These are phyloP conservation scores for Benincasa hispida DNA, from an alignment of 306 rosid species.

Conservation along the genomic window DNA sequence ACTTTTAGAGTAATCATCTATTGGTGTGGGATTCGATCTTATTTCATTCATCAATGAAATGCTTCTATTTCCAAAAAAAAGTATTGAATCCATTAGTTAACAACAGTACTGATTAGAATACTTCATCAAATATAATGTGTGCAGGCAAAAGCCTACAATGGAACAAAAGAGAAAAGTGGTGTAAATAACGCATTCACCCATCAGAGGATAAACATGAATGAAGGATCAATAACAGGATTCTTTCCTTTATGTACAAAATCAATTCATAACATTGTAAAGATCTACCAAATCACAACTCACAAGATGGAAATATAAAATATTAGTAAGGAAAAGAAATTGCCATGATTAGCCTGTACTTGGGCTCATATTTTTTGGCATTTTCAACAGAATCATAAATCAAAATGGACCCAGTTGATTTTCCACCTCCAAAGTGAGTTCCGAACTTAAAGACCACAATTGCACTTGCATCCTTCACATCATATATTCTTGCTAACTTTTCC, in stretches of 20 bases:
- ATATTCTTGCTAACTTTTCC: conserved; percentile 15
- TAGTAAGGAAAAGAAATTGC: conserved; percentile 4
- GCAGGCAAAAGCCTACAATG: not conserved
- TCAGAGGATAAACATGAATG: not conserved
- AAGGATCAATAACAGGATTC: not conserved
- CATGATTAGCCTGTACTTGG: not conserved
- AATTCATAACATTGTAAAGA: not conserved
- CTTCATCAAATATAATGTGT: not conserved
- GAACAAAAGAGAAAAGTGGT: not conserved
- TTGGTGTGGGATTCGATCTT: too few species aligned
- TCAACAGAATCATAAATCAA: not conserved
- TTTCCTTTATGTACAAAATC: not conserved
- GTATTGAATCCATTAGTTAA: not conserved
- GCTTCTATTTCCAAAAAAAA: too few species aligned
- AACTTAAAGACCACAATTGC: not conserved
- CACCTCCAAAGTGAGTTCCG: not conserved
- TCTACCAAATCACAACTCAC: not conserved
- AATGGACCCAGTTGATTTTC: not conserved
- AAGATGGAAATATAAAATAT: conserved; percentile 2
- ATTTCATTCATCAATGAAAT: too few species aligned
- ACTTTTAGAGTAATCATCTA: too few species aligned
- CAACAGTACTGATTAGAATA: not conserved
- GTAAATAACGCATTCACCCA: not conserved
- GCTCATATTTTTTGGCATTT: not conserved
- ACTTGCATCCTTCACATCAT: conserved; percentile 16